phyloP scores from a whole-genome alignment of 306 rosid species.

The Trifolium dubium region DNA sequence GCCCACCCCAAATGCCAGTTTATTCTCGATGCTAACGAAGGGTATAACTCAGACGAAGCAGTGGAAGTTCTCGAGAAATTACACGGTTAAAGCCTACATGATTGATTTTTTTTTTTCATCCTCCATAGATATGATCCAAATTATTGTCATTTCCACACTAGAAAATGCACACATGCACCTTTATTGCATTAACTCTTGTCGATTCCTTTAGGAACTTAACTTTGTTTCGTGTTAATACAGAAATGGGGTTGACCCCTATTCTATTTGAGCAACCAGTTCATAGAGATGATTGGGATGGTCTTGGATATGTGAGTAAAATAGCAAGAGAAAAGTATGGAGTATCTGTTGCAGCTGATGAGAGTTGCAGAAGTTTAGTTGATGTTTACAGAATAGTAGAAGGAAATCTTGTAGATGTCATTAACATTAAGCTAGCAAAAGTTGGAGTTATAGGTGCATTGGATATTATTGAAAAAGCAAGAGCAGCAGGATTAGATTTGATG shows the following conservation, averaged over 20 bases:
- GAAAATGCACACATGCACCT: slow-evolving; percentile 25
- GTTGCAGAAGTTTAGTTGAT: slow-evolving; percentile 73
- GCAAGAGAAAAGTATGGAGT: slow-evolving; percentile 78
- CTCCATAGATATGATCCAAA: slow-evolving; percentile 33
- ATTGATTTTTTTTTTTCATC: neutral
- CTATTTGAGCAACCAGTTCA: slow-evolving; percentile 95
- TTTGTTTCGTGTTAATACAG: slow-evolving; percentile 52
- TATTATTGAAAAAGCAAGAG: slow-evolving; percentile 70
- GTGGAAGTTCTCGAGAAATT: slow-evolving; percentile 83
- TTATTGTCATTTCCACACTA: slow-evolving; percentile 17
- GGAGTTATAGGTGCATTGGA: slow-evolving; percentile 86
- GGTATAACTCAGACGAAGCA: slow-evolving; percentile 80
- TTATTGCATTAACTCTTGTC: slow-evolving; percentile 14
- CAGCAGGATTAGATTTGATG: slow-evolving; percentile 72
- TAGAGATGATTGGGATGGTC: slow-evolving; percentile 99
- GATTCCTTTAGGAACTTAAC: slow-evolving; percentile 27
- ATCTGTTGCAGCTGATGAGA: slow-evolving; percentile 96
- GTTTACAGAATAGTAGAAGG: slow-evolving; percentile 73
- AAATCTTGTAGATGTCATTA: slow-evolving; percentile 75
- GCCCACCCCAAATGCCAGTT: slow-evolving; percentile 78
- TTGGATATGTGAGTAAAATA: slow-evolving; percentile 64
- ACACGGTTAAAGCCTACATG: slow-evolving; percentile 59
- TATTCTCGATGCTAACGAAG: slow-evolving; percentile 96
- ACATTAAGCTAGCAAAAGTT: slow-evolving; percentile 87
- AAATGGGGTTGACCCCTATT: slow-evolving; percentile 79